phyloP scores from a whole-genome alignment of 768 basidiomycete species.

The Tulasnella sp. region DNA sequence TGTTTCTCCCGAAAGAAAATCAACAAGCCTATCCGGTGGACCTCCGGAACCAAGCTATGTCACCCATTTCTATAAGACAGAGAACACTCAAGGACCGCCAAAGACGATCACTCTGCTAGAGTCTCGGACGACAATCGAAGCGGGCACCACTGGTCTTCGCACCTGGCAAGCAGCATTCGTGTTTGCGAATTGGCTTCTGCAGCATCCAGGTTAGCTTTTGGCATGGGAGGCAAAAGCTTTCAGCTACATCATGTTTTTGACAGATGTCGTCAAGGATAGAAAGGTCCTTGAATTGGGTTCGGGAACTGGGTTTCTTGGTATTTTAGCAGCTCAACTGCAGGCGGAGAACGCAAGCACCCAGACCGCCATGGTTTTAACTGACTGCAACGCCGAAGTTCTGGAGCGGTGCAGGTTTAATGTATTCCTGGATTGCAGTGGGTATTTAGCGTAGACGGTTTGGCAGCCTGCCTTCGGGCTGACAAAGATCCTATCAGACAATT shows the following conservation, averaged over 20 bases:
- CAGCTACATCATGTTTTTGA: not conserved
- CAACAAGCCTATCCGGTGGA: conserved; percentile 38
- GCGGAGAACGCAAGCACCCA: conserved; percentile 22
- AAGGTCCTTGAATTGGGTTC: conserved; percentile 74
- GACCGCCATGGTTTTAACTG: conserved; percentile 58
- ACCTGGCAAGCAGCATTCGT: conserved; percentile 78
- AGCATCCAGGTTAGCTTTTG: conserved; percentile 54
- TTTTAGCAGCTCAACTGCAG: conserved; percentile 63
- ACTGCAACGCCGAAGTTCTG: conserved; percentile 67
- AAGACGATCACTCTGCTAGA: conserved; percentile 61
- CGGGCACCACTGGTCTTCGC: conserved; percentile 76
- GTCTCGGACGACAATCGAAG: conserved; percentile 72
- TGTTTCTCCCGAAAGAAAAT: conserved; percentile 38
- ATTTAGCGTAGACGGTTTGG: not conserved
- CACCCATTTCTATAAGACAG: conserved; percentile 41
- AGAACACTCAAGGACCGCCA: conserved; percentile 38
- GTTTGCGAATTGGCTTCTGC: conserved; percentile 63
- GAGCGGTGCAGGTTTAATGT: conserved; percentile 63
- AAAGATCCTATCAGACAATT: conserved; percentile 49
- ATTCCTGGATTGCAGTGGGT: conserved; percentile 69
- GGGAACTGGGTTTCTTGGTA: conserved; percentile 75
- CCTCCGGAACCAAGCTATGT: conserved; percentile 39
- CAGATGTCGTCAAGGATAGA: conserved; percentile 52
- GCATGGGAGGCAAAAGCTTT: conserved; percentile 7
- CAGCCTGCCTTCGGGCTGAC: not conserved